Conservation (phyloP, 2,329 filamentous ascomycete genomes). For the Cordyceps pruinosa region DNA sequence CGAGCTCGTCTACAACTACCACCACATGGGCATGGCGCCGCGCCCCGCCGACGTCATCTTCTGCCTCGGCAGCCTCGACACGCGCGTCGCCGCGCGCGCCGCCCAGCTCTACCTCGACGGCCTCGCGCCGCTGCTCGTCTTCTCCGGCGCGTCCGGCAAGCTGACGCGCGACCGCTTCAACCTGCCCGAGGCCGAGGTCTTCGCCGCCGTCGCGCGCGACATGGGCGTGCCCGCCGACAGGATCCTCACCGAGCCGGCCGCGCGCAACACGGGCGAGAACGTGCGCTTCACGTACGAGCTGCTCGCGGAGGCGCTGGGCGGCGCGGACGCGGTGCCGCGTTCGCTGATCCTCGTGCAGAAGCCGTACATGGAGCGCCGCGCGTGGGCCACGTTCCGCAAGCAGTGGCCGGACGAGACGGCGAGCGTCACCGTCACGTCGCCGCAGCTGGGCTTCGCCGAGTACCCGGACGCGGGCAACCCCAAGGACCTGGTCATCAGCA, state of each 20-base stretch:
- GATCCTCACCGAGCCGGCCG: constrained; percentile 33
- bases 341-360: constrained; percentile 40
- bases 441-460: constrained; percentile 30
- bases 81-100: constrained; percentile 35
- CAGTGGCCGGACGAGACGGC: constrained; percentile 35
- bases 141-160: constrained; percentile 35
- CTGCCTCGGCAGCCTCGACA: constrained; percentile 41
- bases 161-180: constrained; percentile 33
- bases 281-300: constrained; percentile 36
- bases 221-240: constrained; percentile 32
- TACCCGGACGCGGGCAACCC: constrained; percentile 38
- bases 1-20: constrained; percentile 36
- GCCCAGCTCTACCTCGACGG: constrained; percentile 36
- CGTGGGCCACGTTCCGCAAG: constrained; percentile 39
- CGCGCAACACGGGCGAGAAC: constrained; percentile 42
- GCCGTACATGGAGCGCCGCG: constrained; percentile 42
- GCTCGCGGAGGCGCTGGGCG: constrained; percentile 22
- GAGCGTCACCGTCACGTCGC: constrained; percentile 34
- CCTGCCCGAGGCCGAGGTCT: constrained; percentile 36
- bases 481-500: constrained; percentile 33
- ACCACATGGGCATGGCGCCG: constrained; percentile 32
- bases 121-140: constrained; percentile 33
- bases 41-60: constrained; percentile 35
- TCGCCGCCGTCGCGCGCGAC: constrained; percentile 32
- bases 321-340: constrained; percentile 18